Conservation (phyloP, 2,329 filamentous ascomycete species). For the Achaetomium macrosporum region DNA sequence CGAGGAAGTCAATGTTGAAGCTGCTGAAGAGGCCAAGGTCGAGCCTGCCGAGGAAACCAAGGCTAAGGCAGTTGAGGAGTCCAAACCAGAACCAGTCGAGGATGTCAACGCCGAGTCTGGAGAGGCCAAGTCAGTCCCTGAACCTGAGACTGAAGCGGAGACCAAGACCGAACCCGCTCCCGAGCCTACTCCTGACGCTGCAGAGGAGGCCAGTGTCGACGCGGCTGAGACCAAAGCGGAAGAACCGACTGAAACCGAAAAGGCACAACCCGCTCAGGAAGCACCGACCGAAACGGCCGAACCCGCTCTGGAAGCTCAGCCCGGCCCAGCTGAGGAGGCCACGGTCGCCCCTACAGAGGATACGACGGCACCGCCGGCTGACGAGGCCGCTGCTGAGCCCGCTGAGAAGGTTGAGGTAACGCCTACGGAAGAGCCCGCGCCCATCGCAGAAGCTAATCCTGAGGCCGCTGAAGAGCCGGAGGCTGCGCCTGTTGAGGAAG, state of each 20-base stretch:
- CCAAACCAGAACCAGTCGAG: not conserved
- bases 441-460: slow-evolving; percentile 21
- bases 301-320: not conserved
- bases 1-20: not conserved
- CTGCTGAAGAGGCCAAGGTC: no score
- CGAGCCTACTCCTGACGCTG: not conserved
- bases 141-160: not conserved
- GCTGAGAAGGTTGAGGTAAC: not conserved
- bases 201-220: no score
- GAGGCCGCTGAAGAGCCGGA: slow-evolving; percentile 10
- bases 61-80: not conserved
- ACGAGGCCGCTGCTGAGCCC: slow-evolving; percentile 1
- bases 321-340: not conserved
- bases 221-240: not conserved
- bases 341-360: not conserved
- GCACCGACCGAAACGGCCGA: not conserved
- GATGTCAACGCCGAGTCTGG: not conserved
- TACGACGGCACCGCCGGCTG: not conserved
- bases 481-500: slow-evolving; percentile 35
- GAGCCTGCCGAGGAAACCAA: not conserved
- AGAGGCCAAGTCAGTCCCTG: not conserved
- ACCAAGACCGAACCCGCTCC: not conserved
- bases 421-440: not conserved
- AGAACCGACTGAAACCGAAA: not conserved
- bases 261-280: not conserved